A percentile compares a stretch with the other conserved stretches of the same genome.
Conservation (phyloP, 768 basidiomycete genomes). For the Trametes cingulata region DNA sequence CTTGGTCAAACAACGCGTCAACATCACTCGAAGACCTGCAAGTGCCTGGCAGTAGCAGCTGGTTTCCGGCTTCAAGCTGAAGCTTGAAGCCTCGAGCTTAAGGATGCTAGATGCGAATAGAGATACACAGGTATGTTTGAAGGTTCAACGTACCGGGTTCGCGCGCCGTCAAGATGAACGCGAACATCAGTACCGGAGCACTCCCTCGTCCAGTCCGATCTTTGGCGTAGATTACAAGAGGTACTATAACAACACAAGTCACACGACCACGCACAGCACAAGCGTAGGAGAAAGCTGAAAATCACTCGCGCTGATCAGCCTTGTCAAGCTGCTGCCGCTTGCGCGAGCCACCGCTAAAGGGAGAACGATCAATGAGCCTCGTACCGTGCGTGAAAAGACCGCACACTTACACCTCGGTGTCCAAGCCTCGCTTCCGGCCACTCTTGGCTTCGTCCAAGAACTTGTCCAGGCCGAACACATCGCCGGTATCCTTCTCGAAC, state of each 20-base stretch:
- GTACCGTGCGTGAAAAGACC: neutral
- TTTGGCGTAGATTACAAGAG: slow-evolving; percentile 14
- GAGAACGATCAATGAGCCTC: neutral
- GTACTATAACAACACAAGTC: slow-evolving; percentile 18
- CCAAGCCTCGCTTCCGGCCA: slow-evolving; percentile 87
- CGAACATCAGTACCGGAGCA: too few relatives aligned
- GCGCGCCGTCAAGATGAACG: too few relatives aligned
- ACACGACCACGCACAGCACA: neutral
- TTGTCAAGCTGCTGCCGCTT: slow-evolving; percentile 71
- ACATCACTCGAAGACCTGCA: too few relatives aligned
- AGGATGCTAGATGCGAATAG: too few relatives aligned
- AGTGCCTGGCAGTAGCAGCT: too few relatives aligned
- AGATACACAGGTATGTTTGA: too few relatives aligned
- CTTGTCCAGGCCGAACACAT: slow-evolving; percentile 95
- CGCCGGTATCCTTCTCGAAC: slow-evolving; percentile 97
- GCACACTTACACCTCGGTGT: slow-evolving; percentile 64
- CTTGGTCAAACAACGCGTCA: slow-evolving; percentile 17
- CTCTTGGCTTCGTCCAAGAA: slow-evolving; percentile 97
- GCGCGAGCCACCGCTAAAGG: slow-evolving; percentile 53
- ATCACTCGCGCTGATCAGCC: slow-evolving; percentile 47
- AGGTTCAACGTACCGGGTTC: too few relatives aligned
- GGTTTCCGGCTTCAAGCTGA: too few relatives aligned
- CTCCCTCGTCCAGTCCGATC: neutral
- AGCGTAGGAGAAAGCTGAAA: neutral
- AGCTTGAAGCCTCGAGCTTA: too few relatives aligned